Percentiles rank a stretch among this genome's conserved stretches.
Conservation (phyloP, 23 red algal species). For the Agarophyton chilense region DNA sequence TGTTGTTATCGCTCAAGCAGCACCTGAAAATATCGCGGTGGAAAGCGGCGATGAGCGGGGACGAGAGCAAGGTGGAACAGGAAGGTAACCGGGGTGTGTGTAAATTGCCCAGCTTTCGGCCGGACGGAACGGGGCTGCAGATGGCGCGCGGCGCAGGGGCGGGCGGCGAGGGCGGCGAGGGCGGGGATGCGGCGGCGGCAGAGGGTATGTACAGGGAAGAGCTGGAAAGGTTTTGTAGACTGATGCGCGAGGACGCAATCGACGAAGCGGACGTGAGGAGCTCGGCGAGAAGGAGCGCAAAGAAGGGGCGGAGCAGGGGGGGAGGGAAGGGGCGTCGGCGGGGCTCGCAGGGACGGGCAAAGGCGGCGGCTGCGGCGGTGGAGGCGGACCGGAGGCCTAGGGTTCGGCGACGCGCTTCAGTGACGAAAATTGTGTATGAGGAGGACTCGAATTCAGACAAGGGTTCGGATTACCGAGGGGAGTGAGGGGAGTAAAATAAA, state of each 20-base stretch:
- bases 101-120: constrained; percentile 15
- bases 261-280: constrained; percentile 45
- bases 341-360: not conserved
- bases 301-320: not conserved
- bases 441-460: constrained; percentile 1
- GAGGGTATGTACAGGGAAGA: not conserved
- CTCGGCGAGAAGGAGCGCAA: not conserved
- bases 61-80: not conserved
- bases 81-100: not conserved
- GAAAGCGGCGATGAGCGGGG: not conserved
- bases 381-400: not conserved
- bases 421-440: not conserved
- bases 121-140: not conserved
- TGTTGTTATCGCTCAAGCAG: constrained; percentile 52
- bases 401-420: not conserved
- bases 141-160: not conserved
- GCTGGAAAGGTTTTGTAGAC: constrained; percentile 13
- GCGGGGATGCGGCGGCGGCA: not conserved
- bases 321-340: not conserved
- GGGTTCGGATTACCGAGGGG: not conserved
- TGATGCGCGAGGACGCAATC: constrained; percentile 65
- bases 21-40: constrained; percentile 49
- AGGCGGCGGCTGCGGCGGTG: not conserved
- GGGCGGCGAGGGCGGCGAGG: not conserved
- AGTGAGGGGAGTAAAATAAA: not conserved